A percentile compares a stretch with the other conserved stretches of the same genome.
Evolutionary conservation across 768 basidiomycete genomes (phyloP).

Genomic region (Leccinum subgranulosum): DNA sequence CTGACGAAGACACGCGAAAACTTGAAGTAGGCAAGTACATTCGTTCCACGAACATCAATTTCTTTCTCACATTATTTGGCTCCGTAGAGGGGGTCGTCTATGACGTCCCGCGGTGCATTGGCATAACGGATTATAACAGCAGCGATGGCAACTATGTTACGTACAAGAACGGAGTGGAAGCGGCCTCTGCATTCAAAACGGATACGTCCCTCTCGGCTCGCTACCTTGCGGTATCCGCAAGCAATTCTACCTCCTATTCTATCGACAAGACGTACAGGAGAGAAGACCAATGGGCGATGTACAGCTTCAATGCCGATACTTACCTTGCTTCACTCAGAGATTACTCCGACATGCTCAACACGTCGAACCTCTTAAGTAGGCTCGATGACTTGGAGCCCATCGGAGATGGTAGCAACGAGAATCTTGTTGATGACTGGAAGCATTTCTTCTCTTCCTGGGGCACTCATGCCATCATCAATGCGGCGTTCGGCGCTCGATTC

Average conservation of each 20-base stretch:
- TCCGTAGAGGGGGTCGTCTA: neutral
- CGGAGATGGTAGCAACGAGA: neutral
- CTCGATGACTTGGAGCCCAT: neutral
- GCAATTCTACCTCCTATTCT: neutral
- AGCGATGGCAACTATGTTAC: neutral
- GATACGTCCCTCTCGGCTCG: neutral
- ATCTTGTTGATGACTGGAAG: neutral
- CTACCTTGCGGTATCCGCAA: neutral
- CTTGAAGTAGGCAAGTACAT: neutral
- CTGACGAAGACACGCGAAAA: neutral
- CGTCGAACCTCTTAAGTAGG: neutral
- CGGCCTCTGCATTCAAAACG: neutral
- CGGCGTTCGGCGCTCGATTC: neutral
- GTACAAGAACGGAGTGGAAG: neutral
- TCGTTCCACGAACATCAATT: neutral
- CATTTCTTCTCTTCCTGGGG: neutral
- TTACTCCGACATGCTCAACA: neutral
- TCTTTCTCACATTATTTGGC: neutral
- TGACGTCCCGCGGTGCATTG: neutral
- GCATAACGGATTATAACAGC: neutral
- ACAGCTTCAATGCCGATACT: neutral
- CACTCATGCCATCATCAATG: neutral
- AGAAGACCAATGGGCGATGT: neutral
- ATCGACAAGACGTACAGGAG: neutral
- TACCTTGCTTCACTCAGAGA: neutral